These are phyloP conservation scores for Gossypium stocksii DNA, from an alignment of 345 rosid species.

Conservation along the genomic window DNA sequence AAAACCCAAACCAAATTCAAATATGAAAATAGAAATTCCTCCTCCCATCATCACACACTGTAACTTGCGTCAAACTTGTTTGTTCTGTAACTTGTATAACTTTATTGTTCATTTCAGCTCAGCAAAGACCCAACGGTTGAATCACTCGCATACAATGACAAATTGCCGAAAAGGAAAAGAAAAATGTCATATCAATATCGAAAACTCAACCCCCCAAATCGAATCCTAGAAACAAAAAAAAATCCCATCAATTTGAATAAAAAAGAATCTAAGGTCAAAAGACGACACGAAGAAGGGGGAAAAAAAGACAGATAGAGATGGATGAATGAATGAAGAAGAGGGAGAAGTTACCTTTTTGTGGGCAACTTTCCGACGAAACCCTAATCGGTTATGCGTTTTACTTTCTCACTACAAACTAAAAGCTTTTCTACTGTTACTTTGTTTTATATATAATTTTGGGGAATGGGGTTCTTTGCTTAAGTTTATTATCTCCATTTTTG, in stretches of 20 bases:
- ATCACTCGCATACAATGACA: not conserved
- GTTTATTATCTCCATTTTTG: not conserved
- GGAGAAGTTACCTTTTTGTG: conserved; percentile 20
- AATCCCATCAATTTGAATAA: not conserved
- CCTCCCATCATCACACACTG: not conserved
- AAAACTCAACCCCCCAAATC: not conserved
- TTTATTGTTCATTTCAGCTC: conserved; percentile 6
- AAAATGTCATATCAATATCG: conserved; percentile 15
- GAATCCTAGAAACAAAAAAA: conserved; percentile 9
- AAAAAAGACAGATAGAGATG: not conserved
- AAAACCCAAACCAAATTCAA: not conserved
- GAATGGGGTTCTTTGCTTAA: not conserved
- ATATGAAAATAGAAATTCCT: not conserved
- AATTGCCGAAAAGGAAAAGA: not conserved
- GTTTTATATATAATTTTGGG: not conserved
- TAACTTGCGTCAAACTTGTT: not conserved
- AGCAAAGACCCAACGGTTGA: not conserved
- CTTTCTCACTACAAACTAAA: conserved; percentile 10
- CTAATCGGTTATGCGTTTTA: conserved; percentile 6
- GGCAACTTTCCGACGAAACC: conserved; percentile 38
- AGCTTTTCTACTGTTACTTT: not conserved
- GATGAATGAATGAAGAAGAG: not conserved
- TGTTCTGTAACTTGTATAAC: not conserved
- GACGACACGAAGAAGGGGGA: conserved; percentile 1
- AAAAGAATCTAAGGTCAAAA: conserved; percentile 4